These are phyloP conservation scores for Oryza glumipatula DNA, from an alignment of 176 grass and related monocot species.

Conservation along the genomic window DNA sequence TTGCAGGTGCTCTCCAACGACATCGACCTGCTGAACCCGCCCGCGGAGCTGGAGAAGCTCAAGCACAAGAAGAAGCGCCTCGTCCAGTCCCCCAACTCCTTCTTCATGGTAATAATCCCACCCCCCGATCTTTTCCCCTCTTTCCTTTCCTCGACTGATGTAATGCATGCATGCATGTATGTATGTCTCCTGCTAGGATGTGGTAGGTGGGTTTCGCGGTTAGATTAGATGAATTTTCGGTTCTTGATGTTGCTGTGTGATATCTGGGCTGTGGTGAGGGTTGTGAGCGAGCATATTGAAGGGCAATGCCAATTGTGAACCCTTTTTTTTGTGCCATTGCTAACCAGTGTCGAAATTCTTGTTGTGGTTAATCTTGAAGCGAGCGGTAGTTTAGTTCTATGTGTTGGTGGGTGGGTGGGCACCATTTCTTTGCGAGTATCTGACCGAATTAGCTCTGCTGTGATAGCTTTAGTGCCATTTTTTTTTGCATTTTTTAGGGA, in stretches of 20 bases:
- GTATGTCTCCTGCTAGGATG: too few species aligned
- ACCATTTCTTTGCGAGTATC: neutral
- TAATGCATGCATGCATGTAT: too few species aligned
- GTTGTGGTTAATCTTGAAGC: neutral
- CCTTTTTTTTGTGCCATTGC: neutral
- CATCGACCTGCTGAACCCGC: slow-evolving; percentile 84
- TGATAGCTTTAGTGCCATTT: too few species aligned
- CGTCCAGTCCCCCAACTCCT: slow-evolving; percentile 83
- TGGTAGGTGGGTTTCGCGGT: too few species aligned
- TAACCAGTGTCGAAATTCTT: neutral
- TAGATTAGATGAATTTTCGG: too few species aligned
- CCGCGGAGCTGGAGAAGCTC: slow-evolving; percentile 77
- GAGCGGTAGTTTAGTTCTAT: neutral
- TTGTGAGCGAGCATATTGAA: neutral
- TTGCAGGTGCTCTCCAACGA: slow-evolving; percentile 77
- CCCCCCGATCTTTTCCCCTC: neutral
- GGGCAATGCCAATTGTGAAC: neutral
- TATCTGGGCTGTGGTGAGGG: neutral
- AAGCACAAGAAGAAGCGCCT: slow-evolving; percentile 96
- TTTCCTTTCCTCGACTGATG: neutral
- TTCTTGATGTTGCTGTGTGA: neutral
- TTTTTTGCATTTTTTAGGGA: too few species aligned
- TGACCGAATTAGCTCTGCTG: neutral
- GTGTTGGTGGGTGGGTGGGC: neutral
- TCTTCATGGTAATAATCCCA: slow-evolving; percentile 63